Conservation (phyloP, 2,329 filamentous ascomycete species). For the Plectosphaerella sp. region DNA sequence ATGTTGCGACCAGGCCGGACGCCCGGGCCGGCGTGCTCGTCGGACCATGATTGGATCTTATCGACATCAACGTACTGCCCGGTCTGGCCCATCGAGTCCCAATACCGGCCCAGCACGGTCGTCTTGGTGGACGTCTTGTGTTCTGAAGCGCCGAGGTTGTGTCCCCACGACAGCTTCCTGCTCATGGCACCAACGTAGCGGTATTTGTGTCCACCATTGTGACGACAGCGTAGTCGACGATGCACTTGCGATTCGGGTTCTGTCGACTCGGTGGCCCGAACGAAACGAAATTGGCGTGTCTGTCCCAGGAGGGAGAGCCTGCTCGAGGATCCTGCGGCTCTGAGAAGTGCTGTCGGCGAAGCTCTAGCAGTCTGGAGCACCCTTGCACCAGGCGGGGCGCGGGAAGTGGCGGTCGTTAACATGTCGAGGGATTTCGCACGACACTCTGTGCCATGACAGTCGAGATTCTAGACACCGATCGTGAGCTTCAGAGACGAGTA, state of each 20-base stretch:
- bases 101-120: constrained; percentile 32
- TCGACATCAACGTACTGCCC: constrained; percentile 30
- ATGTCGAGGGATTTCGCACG: neutral
- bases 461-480: neutral
- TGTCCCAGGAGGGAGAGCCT: constrained; percentile 23
- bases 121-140: constrained; percentile 33
- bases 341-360: constrained; percentile 1
- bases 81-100: constrained; percentile 22
- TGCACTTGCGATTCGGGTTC: constrained; percentile 31
- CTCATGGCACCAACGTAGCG: constrained; percentile 41
- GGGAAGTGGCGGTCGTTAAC: constrained; percentile 10
- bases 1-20: constrained; percentile 35
- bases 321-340: constrained; percentile 4
- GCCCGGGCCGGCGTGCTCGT: constrained; percentile 25
- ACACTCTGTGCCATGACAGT: constrained; percentile 1
- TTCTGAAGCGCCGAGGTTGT: constrained; percentile 26
- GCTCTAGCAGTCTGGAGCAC: constrained; percentile 14
- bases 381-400: constrained; percentile 21
- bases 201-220: constrained; percentile 33
- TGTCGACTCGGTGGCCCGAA: constrained; percentile 37
- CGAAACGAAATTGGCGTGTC: constrained; percentile 43
- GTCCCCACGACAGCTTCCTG: constrained; percentile 42
- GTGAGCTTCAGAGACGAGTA: neutral
- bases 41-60: constrained; percentile 27
- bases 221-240: constrained; percentile 38